Percentiles rank a stretch among this genome's conserved stretches.
Conservation (phyloP, 768 basidiomycete genomes). For the Rhizopogon vulgaris region DNA sequence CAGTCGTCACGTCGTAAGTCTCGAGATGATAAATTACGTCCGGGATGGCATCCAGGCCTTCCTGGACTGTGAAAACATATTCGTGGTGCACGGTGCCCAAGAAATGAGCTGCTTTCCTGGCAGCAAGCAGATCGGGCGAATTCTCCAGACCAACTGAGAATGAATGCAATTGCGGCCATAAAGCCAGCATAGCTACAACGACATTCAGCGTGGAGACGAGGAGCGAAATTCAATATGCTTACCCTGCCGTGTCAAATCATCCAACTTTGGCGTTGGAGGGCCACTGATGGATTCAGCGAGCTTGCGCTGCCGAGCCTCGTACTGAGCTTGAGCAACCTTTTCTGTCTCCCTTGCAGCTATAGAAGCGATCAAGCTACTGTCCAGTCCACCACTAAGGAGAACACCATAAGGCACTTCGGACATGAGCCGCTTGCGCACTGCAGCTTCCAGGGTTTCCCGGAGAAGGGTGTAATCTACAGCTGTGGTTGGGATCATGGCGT, state of each 20-base stretch:
- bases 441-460: constrained; percentile 79
- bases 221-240: constrained; percentile 9
- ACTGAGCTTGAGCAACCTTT: constrained; percentile 77
- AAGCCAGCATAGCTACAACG: constrained; percentile 57
- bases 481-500: constrained; percentile 51
- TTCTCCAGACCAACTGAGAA: constrained; percentile 94
- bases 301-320: constrained; percentile 60
- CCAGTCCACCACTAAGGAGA: constrained; percentile 89
- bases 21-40: constrained; percentile 98
- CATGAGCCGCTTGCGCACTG: constrained; percentile 95
- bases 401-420: constrained; percentile 98
- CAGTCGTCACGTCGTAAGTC: constrained; percentile 98
- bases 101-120: constrained; percentile 87
- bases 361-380: constrained; percentile 92
- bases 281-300: constrained; percentile 49
- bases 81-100: constrained; percentile 96
- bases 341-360: constrained; percentile 95
- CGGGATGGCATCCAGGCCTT: constrained; percentile 93
- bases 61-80: constrained; percentile 96
- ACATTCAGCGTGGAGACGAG: constrained; percentile 1
- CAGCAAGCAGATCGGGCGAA: constrained; percentile 93
- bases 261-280: constrained; percentile 44
- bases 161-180: constrained; percentile 96
- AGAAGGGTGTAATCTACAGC: constrained; percentile 61
- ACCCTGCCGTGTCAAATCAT: constrained; percentile 51